Base-by-base conservation (phyloP, 805 yeast genomes). In the Candida ovalis region DNA sequence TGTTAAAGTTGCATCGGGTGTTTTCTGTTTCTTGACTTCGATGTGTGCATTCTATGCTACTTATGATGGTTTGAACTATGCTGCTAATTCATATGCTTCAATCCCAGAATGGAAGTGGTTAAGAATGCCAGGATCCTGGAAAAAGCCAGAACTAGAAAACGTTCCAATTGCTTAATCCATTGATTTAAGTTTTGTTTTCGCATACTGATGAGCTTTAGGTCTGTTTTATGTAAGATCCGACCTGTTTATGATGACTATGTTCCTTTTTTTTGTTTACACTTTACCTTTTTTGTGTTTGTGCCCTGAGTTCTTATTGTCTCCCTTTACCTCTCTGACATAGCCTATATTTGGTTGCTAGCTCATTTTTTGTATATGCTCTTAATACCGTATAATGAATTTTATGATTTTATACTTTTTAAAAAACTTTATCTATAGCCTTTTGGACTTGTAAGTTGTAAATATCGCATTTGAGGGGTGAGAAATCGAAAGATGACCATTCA, bases 41-140 rank as follows among this genome's bases (percentile, higher is more conserved):
- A 48, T 70, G 21, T 47, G 69, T 40, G 78, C 73, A 0, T 73
- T 71, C 68, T 75, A 72, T 50, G 73, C 68, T 47, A 73, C 73
- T 25, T 73, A 68, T 55, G 72, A 70, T 27, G 76, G 77, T 49
- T 57, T 66, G 41, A 69, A 69, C 40, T 50, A 55, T 19, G 43
- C 48, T 38, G 56, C 58, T 25, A 48, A 56, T 24, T 57, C 63
- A n/a, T 62, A 61, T 45, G 55, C 52, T 33, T 59, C 63, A 33
- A 42, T 61, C 38, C 61, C 62, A 40, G 63, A 61, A 52, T 39
- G 56, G 25, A 57, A 57, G 36, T 62, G 63, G 62, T 51, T 61
- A 23, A 61, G 63, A 62, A 60, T 62, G 65, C 66, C 66, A 42
- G 65, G 60, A 45, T 35, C 60, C n/a, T 58, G 62, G 62, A 44